Conservation (phyloP, 1,284 basidiomycete genomes). For the Fomitopsis palustris region DNA sequence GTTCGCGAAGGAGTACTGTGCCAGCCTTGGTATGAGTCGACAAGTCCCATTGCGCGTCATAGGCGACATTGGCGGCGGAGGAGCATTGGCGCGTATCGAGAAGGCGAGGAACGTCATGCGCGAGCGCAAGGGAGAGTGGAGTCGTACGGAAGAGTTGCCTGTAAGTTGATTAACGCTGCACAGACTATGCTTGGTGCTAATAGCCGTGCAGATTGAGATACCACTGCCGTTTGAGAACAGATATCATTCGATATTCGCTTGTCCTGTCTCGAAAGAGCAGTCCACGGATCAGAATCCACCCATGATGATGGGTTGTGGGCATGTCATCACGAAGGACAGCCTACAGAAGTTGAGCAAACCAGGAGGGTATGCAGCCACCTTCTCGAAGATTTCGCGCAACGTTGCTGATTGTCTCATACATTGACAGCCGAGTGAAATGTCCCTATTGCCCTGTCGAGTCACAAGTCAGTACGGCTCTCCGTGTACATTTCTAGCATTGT, state of each 20-base stretch:
- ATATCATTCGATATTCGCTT: constrained; percentile 97
- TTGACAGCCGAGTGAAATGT: constrained; percentile 75
- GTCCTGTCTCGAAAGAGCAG: constrained; percentile 97
- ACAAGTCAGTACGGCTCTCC: constrained; percentile 50
- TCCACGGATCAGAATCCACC: constrained; percentile 92
- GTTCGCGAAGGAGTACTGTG: constrained; percentile 89
- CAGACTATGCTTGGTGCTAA: background rate
- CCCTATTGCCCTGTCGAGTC: constrained; percentile 88
- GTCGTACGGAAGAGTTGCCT: constrained; percentile 85
- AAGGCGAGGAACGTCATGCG: constrained; percentile 92
- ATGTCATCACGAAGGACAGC: constrained; percentile 90
- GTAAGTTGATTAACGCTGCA: constrained; percentile 33
- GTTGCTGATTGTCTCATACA: constrained; percentile 2
- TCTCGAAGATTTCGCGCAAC: background rate
- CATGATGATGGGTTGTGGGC: constrained; percentile 96
- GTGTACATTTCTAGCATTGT: constrained; percentile 63
- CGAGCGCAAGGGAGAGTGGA: constrained; percentile 89
- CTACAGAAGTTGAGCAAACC: constrained; percentile 84
- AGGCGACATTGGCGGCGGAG: constrained; percentile 88
- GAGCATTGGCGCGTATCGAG: constrained; percentile 85
- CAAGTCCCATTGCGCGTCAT: constrained; percentile 86
- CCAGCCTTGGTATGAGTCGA: constrained; percentile 81
- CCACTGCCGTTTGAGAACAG: constrained; percentile 81
- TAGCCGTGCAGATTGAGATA: constrained; percentile 78
- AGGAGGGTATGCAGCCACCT: constrained; percentile 61